Evolutionary conservation across 345 rosid species (phyloP), one percentile per base, ranked within the genome.

Genomic region (Moricandia moricandioides): DNA sequence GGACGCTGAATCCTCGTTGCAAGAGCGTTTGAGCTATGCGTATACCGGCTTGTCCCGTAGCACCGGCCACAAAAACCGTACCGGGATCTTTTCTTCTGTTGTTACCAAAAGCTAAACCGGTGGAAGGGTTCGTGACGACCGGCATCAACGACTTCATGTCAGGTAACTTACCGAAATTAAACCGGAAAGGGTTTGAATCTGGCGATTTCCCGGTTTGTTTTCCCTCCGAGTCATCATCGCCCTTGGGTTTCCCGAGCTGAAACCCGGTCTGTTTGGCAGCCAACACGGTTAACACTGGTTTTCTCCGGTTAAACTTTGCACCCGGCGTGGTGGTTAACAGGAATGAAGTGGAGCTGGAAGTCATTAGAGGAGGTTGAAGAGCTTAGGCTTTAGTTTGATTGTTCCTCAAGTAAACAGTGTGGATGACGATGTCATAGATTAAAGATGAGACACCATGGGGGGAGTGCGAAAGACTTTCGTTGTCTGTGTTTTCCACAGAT

Each of bases 31-130:
- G 97, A 0, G 92, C 88, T 72, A 91, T 90, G 66, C 97, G 92
- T 73, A 90, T 61, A 24, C 99, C 99, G 0, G 85, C 96, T 84
- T 86, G 97, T 30, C 99, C 99, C 0, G 96, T 88, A 8, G 99
- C 99, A 35, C 97, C 97, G 1, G 98, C 96, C 18, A 94, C 97
- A 45, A 88, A 94, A 60, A 94, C 96, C 3, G 97, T 91, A 67
- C 83, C 79, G 1, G 97, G 82, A 72, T 94, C 97, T 78, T 94
- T 94, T 80, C 79, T 82, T 72, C 97, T 79, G 1, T 5, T 62
- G 79, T 81, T 86, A 10, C 91, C 91, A 51, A 91, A 87, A 26
- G 78, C 72, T 71, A 91, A 54, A 21, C 95, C 97, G 7, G 85
- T 61, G 5, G 86, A 82, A 56, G 89, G 82, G 43, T 76, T 76